These are phyloP conservation scores for Amanita rubescens DNA, from an alignment of 768 basidiomycete genomes.

Conservation along the genomic window DNA sequence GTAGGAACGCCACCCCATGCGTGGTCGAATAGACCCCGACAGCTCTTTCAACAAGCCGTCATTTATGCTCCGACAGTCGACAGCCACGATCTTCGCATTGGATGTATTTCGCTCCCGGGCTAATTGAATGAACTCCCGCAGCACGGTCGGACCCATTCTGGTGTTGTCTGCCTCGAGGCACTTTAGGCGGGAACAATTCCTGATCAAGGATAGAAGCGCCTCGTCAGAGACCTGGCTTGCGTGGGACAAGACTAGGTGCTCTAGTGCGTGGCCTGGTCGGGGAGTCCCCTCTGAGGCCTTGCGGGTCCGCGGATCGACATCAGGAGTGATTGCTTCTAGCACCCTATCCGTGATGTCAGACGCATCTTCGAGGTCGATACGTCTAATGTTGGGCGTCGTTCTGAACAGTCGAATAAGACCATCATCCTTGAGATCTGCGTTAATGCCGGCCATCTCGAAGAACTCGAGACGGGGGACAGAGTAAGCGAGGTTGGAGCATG, in stretches of 20 bases:
- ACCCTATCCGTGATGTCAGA: conserved; percentile 64
- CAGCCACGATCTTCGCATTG: conserved; percentile 55
- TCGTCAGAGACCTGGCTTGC: conserved; percentile 58
- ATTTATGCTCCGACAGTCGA: conserved; percentile 69
- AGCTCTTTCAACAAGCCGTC: conserved; percentile 61
- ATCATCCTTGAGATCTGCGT: conserved; percentile 56
- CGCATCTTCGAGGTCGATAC: conserved; percentile 85
- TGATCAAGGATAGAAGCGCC: conserved; percentile 57
- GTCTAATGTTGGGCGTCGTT: conserved; percentile 63
- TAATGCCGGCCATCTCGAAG: conserved; percentile 75
- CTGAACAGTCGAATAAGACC: conserved; percentile 67
- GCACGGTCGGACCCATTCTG: conserved; percentile 48
- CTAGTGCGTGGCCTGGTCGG: conserved; percentile 59
- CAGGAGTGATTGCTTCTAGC: conserved; percentile 57
- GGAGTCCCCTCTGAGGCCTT: conserved; percentile 16
- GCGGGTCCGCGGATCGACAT: not conserved
- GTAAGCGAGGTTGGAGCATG: conserved; percentile 65
- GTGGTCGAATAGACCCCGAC: conserved; percentile 48
- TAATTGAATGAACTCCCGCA: conserved; percentile 62
- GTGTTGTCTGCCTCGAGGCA: conserved; percentile 79
- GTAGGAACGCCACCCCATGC: conserved; percentile 68
- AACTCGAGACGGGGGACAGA: conserved; percentile 66
- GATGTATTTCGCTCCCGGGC: conserved; percentile 36
- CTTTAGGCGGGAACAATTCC: conserved; percentile 50
- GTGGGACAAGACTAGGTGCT: conserved; percentile 65